Evolutionary conservation across 2,329 filamentous ascomycete genomes (phyloP).

Genomic region (Chrysosporium queenslandicum): DNA sequence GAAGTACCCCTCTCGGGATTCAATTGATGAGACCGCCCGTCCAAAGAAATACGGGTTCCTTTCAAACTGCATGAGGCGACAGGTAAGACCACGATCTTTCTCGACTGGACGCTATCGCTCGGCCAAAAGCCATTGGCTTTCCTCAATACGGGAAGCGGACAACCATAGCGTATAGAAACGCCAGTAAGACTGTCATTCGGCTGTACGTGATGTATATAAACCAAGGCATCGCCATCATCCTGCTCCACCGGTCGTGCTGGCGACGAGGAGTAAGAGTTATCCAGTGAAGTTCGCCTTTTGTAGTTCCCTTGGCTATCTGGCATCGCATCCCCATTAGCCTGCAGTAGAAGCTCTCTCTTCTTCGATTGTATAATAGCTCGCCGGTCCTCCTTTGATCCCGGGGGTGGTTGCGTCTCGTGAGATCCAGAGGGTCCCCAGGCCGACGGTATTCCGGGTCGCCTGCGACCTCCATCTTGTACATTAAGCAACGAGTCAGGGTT

Average conservation of each 20-base stretch:
- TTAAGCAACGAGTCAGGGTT: conserved; percentile 22
- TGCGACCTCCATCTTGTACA: conserved; percentile 3
- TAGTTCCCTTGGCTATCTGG: conserved; percentile 31
- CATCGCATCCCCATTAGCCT: conserved; percentile 34
- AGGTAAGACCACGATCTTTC: conserved; percentile 70
- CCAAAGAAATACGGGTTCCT: conserved; percentile 47
- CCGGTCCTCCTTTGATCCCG: conserved; percentile 37
- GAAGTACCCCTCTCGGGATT: neutral
- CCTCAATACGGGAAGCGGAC: conserved; percentile 68
- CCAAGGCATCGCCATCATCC: conserved; percentile 63
- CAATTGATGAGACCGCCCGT: conserved; percentile 10
- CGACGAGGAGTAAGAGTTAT: conserved; percentile 23
- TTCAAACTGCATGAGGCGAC: conserved; percentile 83
- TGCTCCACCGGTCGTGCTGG: conserved; percentile 38
- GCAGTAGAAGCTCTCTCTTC: conserved; percentile 38
- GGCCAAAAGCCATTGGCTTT: conserved; percentile 93
- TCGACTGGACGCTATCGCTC: conserved; percentile 76
- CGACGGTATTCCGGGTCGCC: conserved; percentile 8
- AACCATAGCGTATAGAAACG: conserved; percentile 81
- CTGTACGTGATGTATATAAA: conserved; percentile 81
- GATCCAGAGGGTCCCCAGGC: conserved; percentile 36
- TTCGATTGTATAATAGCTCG: conserved; percentile 40
- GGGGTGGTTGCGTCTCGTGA: conserved; percentile 24
- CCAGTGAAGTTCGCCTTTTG: conserved; percentile 40
- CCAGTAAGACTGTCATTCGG: conserved; percentile 81